Conservation (phyloP, 2,329 filamentous ascomycete species). For the Xylaria sp. region DNA sequence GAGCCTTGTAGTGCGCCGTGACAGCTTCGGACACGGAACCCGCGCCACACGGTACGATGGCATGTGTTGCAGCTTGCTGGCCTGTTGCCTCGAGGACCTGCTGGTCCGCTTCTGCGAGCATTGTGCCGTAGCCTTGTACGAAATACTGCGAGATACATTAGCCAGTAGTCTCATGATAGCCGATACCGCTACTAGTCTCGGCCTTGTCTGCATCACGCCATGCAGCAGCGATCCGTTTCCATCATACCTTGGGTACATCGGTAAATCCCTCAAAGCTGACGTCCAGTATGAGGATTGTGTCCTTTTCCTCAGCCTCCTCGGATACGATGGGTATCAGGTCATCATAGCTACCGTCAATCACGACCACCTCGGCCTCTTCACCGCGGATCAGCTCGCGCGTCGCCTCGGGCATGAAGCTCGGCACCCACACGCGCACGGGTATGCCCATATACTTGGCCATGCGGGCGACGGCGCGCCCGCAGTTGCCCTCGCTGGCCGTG, state of each 20-base stretch:
- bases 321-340: conserved; percentile 64
- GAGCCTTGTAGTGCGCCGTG: conserved; percentile 66
- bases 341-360: conserved; percentile 72
- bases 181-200: background rate
- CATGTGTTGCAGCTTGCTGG: conserved; percentile 56
- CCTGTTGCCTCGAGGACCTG: conserved; percentile 62
- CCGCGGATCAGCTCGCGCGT: conserved; percentile 66
- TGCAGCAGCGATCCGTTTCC: background rate
- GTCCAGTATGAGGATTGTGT: conserved; percentile 73
- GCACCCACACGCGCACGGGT: conserved; percentile 70
- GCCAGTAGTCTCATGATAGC: background rate
- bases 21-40: conserved; percentile 79
- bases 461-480: conserved; percentile 76
- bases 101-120: conserved; percentile 74
- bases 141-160: conserved; percentile 65
- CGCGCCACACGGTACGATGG: conserved; percentile 76
- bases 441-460: conserved; percentile 71
- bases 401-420: conserved; percentile 63
- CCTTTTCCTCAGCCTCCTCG: conserved; percentile 53
- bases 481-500: conserved; percentile 80
- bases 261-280: conserved; percentile 74
- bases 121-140: conserved; percentile 80
- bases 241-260: conserved; percentile 66
- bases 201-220: background rate
- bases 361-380: conserved; percentile 71